A percentile compares a stretch with the other conserved stretches of the same genome.
phyloP scores from a whole-genome alignment of 23 red algal genomes.

The Pyropia haitanensis region DNA sequence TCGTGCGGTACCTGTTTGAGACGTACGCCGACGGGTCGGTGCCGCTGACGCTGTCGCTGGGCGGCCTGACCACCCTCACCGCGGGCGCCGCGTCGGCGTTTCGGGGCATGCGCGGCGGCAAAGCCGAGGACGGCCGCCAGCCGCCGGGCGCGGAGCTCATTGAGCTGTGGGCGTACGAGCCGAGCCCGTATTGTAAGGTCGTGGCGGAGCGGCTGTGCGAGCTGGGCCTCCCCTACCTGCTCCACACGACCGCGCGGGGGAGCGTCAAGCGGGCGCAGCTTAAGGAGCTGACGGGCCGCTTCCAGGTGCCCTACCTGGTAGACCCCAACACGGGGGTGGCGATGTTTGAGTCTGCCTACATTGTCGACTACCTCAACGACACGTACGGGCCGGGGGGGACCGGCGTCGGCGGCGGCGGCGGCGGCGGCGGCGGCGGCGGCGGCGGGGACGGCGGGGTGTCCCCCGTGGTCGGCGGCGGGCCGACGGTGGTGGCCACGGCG shows the following conservation, averaged over 20 bases:
- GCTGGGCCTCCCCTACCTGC: slow-evolving; percentile 68
- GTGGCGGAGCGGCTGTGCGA: slow-evolving; percentile 70
- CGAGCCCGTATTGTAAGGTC: slow-evolving; percentile 66
- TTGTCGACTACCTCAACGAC: slow-evolving; percentile 73
- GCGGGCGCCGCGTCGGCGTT: slow-evolving; percentile 33
- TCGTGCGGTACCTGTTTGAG: slow-evolving; percentile 76
- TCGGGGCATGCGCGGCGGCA: slow-evolving; percentile 34
- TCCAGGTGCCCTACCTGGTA: slow-evolving; percentile 89
- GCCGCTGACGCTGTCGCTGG: slow-evolving; percentile 45
- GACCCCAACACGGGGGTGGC: slow-evolving; percentile 79
- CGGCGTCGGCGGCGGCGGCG: slow-evolving; percentile 12
- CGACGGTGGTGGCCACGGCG: slow-evolving; percentile 2
- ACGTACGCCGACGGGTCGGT: slow-evolving; percentile 63
- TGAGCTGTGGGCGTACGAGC: slow-evolving; percentile 85
- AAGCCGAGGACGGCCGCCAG: slow-evolving; percentile 11
- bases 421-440: background rate
- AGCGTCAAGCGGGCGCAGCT: slow-evolving; percentile 50
- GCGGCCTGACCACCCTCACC: slow-evolving; percentile 27
- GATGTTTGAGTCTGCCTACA: slow-evolving; percentile 90
- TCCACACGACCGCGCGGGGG: slow-evolving; percentile 71
- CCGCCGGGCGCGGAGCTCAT: slow-evolving; percentile 19
- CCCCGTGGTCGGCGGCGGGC: background rate
- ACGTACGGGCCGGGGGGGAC: slow-evolving; percentile 56
- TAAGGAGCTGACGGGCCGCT: slow-evolving; percentile 39
- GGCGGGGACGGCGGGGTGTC: background rate